These are phyloP conservation scores for Cajanus cajan DNA, from an alignment of 306 rosid species.

Conservation along the genomic window DNA sequence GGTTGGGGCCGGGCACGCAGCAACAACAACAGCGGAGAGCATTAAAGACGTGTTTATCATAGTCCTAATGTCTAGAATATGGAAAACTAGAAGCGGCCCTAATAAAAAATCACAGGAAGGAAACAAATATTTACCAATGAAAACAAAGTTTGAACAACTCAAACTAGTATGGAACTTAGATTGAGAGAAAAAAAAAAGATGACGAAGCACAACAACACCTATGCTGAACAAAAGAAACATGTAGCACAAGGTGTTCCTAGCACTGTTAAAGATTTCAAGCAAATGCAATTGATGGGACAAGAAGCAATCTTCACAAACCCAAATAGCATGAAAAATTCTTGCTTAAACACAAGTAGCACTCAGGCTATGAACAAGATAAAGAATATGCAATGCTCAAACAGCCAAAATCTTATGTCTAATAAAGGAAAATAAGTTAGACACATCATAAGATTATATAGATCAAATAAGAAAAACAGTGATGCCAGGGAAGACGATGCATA, in stretches of 20 bases:
- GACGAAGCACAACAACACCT: neutral
- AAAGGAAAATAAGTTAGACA: neutral
- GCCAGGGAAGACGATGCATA: neutral
- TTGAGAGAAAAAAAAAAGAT: slow-evolving; percentile 8
- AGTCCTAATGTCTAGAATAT: neutral
- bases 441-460: neutral
- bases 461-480: neutral
- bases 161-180: neutral
- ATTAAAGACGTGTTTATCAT: slow-evolving; percentile 7
- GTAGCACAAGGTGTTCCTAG: neutral
- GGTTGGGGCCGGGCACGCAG: too few species aligned
- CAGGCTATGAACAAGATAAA: neutral
- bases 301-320: slow-evolving; percentile 10
- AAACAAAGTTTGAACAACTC: slow-evolving; percentile 1
- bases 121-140: neutral
- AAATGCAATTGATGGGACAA: slow-evolving; percentile 8
- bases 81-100: slow-evolving; percentile 6
- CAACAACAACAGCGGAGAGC: slow-evolving; percentile 1
- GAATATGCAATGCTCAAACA: slow-evolving; percentile 8
- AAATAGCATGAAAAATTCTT: neutral
- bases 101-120: slow-evolving; percentile 5
- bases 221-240: neutral
- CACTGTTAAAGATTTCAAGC: slow-evolving; percentile 20
- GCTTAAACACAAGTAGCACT: neutral
- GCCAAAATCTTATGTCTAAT: neutral